Conservation (phyloP, 2,329 filamentous ascomycete species). For the Penicillium polonicum region DNA sequence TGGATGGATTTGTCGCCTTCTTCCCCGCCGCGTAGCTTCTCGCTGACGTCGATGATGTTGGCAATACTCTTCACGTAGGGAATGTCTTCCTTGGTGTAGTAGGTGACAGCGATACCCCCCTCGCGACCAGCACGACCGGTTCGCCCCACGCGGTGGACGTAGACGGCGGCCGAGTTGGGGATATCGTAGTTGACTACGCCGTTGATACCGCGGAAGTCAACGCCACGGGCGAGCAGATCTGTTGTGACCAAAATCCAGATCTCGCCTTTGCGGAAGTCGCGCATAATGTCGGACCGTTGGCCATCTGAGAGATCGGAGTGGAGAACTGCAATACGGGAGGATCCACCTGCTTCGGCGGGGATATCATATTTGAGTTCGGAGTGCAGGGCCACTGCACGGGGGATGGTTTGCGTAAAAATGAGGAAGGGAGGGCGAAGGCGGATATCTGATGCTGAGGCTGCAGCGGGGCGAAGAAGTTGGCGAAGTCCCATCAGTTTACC, state of each 20-base stretch:
- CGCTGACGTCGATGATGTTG: conserved; percentile 83
- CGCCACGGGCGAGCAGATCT: conserved; percentile 83
- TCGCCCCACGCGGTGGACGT: conserved; percentile 89
- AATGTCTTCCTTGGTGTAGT: conserved; percentile 94
- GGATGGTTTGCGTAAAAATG: conserved; percentile 94
- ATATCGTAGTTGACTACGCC: conserved; percentile 98
- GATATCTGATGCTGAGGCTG: conserved; percentile 47
- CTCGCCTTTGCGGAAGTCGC: conserved; percentile 83
- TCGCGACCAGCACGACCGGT: conserved; percentile 85
- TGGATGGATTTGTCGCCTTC: conserved; percentile 62
- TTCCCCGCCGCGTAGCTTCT: conserved; percentile 60
- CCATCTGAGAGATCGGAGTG: conserved; percentile 81
- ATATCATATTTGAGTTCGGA: conserved; percentile 94
- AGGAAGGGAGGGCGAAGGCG: conserved; percentile 81
- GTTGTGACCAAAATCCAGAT: conserved; percentile 97
- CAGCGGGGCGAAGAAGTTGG: conserved; percentile 78
- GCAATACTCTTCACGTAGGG: conserved; percentile 86
- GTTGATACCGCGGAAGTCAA: conserved; percentile 94
- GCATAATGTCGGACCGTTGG: conserved; percentile 77
- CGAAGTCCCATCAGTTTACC: conserved; percentile 90
- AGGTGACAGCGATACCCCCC: conserved; percentile 86
- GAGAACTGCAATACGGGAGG: conserved; percentile 80
- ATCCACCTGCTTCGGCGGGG: conserved; percentile 79
- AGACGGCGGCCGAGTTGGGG: conserved; percentile 82
- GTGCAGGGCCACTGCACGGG: conserved; percentile 81